Conservation (phyloP, 2,329 filamentous ascomycete genomes). For the Cladosporium sp. region DNA sequence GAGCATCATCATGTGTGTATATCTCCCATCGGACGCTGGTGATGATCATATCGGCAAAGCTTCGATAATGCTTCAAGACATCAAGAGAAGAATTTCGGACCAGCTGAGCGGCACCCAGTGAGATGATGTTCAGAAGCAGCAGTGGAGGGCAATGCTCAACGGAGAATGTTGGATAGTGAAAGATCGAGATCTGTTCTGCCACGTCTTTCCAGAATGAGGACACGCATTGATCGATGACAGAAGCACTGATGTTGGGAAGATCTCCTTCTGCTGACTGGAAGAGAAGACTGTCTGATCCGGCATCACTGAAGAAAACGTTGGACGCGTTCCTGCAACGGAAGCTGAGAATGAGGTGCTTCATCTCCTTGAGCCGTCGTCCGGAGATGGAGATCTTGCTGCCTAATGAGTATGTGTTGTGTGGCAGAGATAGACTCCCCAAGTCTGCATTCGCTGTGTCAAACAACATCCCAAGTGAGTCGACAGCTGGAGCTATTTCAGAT, state of each 20-base stretch:
- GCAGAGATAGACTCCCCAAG: no score
- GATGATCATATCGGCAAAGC: slow-evolving; percentile 80
- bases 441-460: no score
- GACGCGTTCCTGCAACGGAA: no score
- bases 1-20: slow-evolving; percentile 81
- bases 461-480: no score
- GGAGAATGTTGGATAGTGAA: slow-evolving; percentile 88
- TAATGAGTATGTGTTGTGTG: no score
- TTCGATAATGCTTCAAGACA: slow-evolving; percentile 67
- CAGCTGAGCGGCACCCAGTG: slow-evolving; percentile 27
- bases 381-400: no score
- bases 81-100: slow-evolving; percentile 44
- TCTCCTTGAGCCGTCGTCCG: no score
- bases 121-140: slow-evolving; percentile 77
- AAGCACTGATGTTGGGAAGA: slow-evolving; percentile 58
- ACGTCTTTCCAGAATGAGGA: slow-evolving; percentile 90
- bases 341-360: no score
- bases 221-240: slow-evolving; percentile 56
- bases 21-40: slow-evolving; percentile 91
- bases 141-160: slow-evolving; percentile 77
- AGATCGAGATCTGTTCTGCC: slow-evolving; percentile 83
- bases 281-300: neutral
- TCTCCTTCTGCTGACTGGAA: slow-evolving; percentile 11
- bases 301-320: no score
- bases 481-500: no score